Percentiles rank a stretch among this genome's conserved stretches.
Evolutionary conservation across 169 alveolate genomes (phyloP).

Genomic region (Eimeria tenella): DNA sequence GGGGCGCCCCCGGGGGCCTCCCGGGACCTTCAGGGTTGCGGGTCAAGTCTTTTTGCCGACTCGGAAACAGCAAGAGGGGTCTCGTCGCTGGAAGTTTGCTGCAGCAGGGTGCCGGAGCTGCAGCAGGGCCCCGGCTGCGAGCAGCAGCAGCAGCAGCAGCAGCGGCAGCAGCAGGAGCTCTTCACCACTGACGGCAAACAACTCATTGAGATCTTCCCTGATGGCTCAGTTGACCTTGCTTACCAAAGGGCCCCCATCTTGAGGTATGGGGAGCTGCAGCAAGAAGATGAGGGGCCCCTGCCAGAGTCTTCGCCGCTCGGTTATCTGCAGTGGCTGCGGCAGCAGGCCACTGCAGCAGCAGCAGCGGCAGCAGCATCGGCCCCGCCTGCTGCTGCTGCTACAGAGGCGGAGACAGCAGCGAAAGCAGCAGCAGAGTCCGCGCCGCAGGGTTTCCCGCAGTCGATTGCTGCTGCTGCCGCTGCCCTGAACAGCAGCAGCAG

Average conservation of each 20-base stretch:
- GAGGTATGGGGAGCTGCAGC: slow-evolving; percentile 49
- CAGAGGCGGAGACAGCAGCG: background rate
- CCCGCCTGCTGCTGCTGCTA: slow-evolving; percentile 8
- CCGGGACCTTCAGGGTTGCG: background rate
- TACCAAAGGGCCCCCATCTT: slow-evolving; percentile 63
- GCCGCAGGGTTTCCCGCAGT: background rate
- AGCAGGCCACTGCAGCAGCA: background rate
- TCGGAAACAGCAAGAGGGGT: background rate
- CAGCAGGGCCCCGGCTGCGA: background rate
- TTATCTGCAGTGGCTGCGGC: slow-evolving; percentile 35
- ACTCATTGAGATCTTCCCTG: slow-evolving; percentile 17
- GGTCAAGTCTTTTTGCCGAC: background rate
- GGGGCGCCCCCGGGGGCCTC: slow-evolving; percentile 33
- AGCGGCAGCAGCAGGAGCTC: slow-evolving; percentile 66
- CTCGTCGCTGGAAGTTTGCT: background rate
- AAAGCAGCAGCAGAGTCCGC: background rate
- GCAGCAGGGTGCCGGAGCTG: slow-evolving; percentile 45
- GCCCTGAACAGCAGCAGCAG: slow-evolving; percentile 43
- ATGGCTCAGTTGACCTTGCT: slow-evolving; percentile 9
- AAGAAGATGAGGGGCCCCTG: slow-evolving; percentile 36
- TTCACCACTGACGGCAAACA: slow-evolving; percentile 65
- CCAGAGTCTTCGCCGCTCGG: slow-evolving; percentile 11
- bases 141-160: slow-evolving; percentile 54
- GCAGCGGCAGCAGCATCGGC: slow-evolving; percentile 58
- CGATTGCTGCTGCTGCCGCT: slow-evolving; percentile 46